A percentile compares a stretch with the other conserved stretches of the same genome.
Evolutionary conservation across 768 basidiomycete genomes (phyloP).

Genomic region (Candolleomyces eurysporus): DNA sequence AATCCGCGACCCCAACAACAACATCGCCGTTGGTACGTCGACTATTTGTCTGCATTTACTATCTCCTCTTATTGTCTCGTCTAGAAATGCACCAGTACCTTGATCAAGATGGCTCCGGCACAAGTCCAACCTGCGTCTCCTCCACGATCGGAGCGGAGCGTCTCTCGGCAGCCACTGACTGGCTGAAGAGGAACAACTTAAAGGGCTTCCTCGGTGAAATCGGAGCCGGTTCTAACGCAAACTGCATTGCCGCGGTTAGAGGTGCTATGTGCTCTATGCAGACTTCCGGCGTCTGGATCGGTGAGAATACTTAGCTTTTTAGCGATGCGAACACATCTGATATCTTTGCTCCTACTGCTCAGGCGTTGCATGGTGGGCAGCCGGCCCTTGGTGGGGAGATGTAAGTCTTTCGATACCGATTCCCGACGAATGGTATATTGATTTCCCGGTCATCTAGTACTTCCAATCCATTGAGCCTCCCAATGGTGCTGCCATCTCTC

Average conservation of each 20-base stretch:
- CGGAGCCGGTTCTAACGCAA: conserved; percentile 47
- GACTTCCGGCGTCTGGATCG: conserved; percentile 57
- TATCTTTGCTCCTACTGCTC: not conserved
- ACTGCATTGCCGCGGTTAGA: conserved; percentile 47
- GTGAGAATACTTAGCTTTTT: conserved; percentile 5
- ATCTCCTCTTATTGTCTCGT: no score
- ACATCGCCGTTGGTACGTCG: conserved; percentile 51
- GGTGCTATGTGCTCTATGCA: conserved; percentile 62
- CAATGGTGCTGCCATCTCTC: conserved; percentile 49
- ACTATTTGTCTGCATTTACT: not conserved
- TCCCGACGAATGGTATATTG: not conserved
- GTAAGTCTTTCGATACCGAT: conserved; percentile 31
- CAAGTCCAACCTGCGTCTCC: conserved; percentile 51
- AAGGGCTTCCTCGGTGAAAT: conserved; percentile 68
- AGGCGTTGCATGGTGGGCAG: conserved; percentile 51
- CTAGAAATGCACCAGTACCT: conserved; percentile 72
- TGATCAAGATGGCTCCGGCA: conserved; percentile 62
- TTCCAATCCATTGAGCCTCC: conserved; percentile 64
- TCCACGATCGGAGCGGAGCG: conserved; percentile 59
- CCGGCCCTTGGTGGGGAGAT: conserved; percentile 59
- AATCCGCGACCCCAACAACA: conserved; percentile 60
- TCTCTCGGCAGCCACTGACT: conserved; percentile 51
- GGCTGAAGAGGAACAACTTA: conserved; percentile 57
- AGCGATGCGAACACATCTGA: no score
- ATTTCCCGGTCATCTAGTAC: conserved; percentile 32